Conservation (phyloP, 768 basidiomycete genomes). For the Leccinum truebloodii region DNA sequence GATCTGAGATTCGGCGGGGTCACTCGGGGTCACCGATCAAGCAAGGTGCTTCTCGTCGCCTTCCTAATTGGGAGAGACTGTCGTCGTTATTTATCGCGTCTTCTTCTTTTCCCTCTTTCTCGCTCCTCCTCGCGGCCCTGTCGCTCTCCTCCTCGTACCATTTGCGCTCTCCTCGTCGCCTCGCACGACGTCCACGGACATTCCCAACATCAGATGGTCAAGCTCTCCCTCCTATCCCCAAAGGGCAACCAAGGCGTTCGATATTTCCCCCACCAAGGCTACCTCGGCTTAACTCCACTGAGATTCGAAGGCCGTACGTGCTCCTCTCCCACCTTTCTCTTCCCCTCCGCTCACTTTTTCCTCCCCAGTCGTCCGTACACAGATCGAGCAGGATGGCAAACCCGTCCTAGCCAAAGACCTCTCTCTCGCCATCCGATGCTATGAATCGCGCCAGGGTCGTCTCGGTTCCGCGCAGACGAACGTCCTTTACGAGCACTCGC, state of each 20-base stretch:
- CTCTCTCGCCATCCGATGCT: constrained; percentile 78
- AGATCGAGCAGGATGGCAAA: constrained; percentile 68
- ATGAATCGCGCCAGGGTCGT: constrained; percentile 71
- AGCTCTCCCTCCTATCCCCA: constrained; percentile 62
- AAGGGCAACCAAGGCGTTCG: constrained; percentile 71
- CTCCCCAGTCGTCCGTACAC: constrained; percentile 63
- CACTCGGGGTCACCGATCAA: constrained; percentile 29
- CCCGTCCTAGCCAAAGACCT: constrained; percentile 66
- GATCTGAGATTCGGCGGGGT: constrained; percentile 32
- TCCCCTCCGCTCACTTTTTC: not conserved
- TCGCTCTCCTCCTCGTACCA: constrained; percentile 19
- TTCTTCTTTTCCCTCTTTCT: constrained; percentile 32
- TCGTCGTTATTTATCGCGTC: constrained; percentile 35
- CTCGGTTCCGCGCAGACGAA: constrained; percentile 59
- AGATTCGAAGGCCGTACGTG: constrained; percentile 72
- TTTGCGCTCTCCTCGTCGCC: constrained; percentile 15
- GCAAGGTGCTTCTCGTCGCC: constrained; percentile 32
- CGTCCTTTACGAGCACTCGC: constrained; percentile 64
- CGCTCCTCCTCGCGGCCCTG: constrained; percentile 14
- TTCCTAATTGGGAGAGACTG: constrained; percentile 27
- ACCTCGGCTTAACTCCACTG: constrained; percentile 79
- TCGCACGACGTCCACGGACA: constrained; percentile 16
- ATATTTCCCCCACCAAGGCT: constrained; percentile 75
- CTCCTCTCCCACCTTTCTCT: constrained; percentile 3
- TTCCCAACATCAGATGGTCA: constrained; percentile 54